phyloP scores from a whole-genome alignment of 768 basidiomycete genomes.

The Dendrothele bispora region DNA sequence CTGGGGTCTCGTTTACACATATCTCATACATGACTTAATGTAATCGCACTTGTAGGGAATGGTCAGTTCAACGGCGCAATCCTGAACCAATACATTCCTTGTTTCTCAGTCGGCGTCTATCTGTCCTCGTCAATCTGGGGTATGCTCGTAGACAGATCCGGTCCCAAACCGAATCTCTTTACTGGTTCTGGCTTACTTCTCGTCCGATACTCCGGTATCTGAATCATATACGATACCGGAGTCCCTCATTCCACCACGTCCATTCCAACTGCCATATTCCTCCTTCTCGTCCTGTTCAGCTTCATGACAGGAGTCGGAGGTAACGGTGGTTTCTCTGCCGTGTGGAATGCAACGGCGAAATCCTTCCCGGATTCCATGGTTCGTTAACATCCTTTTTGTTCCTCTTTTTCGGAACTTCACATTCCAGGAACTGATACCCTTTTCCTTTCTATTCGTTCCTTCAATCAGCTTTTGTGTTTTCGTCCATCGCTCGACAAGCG shows the following conservation, averaged over 20 bases:
- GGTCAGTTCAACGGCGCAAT: slow-evolving; percentile 37
- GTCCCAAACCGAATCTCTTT: slow-evolving; percentile 51
- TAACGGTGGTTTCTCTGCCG: slow-evolving; percentile 50
- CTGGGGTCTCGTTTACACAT: slow-evolving; percentile 54
- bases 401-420: no score
- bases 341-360: slow-evolving; percentile 61
- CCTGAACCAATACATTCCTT: no score
- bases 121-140: slow-evolving; percentile 56
- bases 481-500: slow-evolving; percentile 51
- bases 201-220: slow-evolving; percentile 57
- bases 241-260: slow-evolving; percentile 17
- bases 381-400: slow-evolving; percentile 16
- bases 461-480: slow-evolving; percentile 68
- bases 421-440: no score
- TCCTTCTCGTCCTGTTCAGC: slow-evolving; percentile 44
- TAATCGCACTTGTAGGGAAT: slow-evolving; percentile 56
- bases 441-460: slow-evolving; percentile 38
- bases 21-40: slow-evolving; percentile 59
- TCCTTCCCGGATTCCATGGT: slow-evolving; percentile 53
- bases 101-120: slow-evolving; percentile 51
- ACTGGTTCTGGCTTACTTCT: slow-evolving; percentile 45
- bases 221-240: slow-evolving; percentile 37
- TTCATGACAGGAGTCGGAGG: slow-evolving; percentile 60
- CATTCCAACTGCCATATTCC: no score
- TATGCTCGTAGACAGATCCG: slow-evolving; percentile 51